phyloP scores from a whole-genome alignment of 768 basidiomycete genomes.

The Pulveroboletus frians region DNA sequence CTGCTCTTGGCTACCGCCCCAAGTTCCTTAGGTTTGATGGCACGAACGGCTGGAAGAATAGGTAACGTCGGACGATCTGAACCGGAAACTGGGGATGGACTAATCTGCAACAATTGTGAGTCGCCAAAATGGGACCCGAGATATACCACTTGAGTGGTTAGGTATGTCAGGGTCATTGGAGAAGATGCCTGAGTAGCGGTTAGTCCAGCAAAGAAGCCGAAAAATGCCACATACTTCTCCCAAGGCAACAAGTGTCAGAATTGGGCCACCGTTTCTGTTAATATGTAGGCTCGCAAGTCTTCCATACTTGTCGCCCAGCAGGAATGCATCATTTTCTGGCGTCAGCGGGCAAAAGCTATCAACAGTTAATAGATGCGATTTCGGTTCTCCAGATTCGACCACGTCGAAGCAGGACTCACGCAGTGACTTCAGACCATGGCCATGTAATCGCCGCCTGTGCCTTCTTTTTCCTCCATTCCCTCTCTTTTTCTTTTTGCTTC shows the following conservation, averaged over 20 bases:
- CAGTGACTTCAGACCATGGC: constrained; percentile 71
- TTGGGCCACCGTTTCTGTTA: constrained; percentile 34
- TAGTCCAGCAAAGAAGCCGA: neutral
- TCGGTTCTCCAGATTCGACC: neutral
- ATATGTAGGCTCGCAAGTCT: constrained; percentile 62
- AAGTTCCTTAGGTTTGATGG: constrained; percentile 35
- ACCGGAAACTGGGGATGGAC: constrained; percentile 37
- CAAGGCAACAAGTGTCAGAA: constrained; percentile 54
- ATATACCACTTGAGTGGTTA: constrained; percentile 65
- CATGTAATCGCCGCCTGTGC: constrained; percentile 55
- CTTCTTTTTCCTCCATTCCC: constrained; percentile 50
- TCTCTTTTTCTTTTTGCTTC: constrained; percentile 52
- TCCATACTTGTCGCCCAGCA: constrained; percentile 71
- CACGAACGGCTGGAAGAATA: constrained; percentile 45
- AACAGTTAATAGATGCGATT: neutral
- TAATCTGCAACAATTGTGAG: constrained; percentile 69
- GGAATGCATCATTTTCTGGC: constrained; percentile 39
- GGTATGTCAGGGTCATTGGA: constrained; percentile 64
- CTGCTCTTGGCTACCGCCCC: constrained; percentile 36
- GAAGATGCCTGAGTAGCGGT: constrained; percentile 53
- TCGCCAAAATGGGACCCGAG: constrained; percentile 81
- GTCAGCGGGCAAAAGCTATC: constrained; percentile 51
- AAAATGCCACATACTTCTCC: constrained; percentile 54
- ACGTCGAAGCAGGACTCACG: constrained; percentile 40
- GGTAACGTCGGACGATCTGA: constrained; percentile 43